These are phyloP conservation scores for Diutina neorugosa DNA, from an alignment of 1,139 yeast genomes.

Conservation along the genomic window DNA sequence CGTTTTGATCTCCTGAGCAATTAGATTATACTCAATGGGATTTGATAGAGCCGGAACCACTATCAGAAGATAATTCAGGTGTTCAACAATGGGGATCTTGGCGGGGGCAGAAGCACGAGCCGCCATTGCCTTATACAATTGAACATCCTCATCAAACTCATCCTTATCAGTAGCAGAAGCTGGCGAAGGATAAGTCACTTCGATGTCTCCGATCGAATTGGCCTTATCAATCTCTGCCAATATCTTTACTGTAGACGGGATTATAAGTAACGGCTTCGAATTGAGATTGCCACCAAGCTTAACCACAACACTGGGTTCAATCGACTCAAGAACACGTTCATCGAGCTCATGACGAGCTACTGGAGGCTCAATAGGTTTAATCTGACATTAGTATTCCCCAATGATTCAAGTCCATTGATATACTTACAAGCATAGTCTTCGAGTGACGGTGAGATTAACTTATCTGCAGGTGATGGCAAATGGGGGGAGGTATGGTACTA, in stretches of 20 bases:
- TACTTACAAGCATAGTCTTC: background rate
- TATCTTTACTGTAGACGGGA: background rate
- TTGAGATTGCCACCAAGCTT: background rate
- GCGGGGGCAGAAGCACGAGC: background rate
- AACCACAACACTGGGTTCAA: background rate
- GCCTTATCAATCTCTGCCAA: background rate
- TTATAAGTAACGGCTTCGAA: background rate
- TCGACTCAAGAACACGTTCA: background rate
- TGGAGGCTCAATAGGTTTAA: background rate
- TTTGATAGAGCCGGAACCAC: background rate
- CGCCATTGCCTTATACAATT: background rate
- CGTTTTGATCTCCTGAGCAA: background rate
- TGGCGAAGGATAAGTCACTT: background rate
- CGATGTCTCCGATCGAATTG: background rate
- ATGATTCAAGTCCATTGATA: background rate
- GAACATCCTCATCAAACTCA: constrained; percentile 2
- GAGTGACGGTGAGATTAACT: background rate
- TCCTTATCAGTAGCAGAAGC: background rate
- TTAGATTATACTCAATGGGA: background rate
- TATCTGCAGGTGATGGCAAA: background rate
- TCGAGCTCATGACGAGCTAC: constrained; percentile 2
- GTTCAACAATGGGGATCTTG: background rate
- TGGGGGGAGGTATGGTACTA: background rate
- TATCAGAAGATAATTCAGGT: background rate
- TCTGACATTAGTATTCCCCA: background rate